phyloP scores from a whole-genome alignment of 2,329 filamentous ascomycete species.

The Penicillium fuscoglaucum region DNA sequence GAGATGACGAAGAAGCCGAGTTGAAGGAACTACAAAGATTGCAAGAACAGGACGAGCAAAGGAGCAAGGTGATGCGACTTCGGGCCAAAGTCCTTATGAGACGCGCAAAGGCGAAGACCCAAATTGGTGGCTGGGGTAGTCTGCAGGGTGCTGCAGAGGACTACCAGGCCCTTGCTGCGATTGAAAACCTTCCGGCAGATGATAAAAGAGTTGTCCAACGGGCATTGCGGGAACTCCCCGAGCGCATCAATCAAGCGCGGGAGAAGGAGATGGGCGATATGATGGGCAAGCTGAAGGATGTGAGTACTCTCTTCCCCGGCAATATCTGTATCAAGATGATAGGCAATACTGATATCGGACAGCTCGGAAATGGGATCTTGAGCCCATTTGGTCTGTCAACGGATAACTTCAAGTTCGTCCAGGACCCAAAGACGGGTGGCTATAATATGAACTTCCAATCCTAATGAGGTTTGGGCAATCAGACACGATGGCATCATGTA shows the following conservation, averaged over 20 bases:
- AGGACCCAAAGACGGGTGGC: conserved; percentile 84
- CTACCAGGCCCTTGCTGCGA: conserved; percentile 67
- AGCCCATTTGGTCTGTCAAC: conserved; percentile 93
- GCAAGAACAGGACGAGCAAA: conserved; percentile 48
- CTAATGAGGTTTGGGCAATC: conserved; percentile 13
- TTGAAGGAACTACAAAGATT: conserved; percentile 47
- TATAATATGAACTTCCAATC: conserved; percentile 86
- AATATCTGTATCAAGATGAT: conserved; percentile 2
- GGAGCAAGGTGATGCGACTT: conserved; percentile 71
- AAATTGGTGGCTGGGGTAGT: conserved; percentile 75
- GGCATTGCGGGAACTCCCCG: conserved; percentile 67
- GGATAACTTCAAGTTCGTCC: conserved; percentile 89
- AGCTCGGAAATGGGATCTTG: conserved; percentile 85
- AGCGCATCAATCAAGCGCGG: conserved; percentile 72
- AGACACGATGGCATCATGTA: not conserved
- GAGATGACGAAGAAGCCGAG: conserved; percentile 41
- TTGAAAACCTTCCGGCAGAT: conserved; percentile 59
- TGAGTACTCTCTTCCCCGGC: conserved; percentile 40
- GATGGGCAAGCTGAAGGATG: conserved; percentile 92
- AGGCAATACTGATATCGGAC: not conserved
- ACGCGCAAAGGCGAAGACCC: conserved; percentile 69
- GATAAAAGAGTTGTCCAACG: conserved; percentile 68
- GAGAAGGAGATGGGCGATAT: conserved; percentile 90
- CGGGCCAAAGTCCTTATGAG: conserved; percentile 80
- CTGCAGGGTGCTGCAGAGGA: conserved; percentile 77